Evolutionary conservation across 768 basidiomycete genomes (phyloP), one percentile per base, ranked within the genome.

Genomic region (Bullera alba): DNA sequence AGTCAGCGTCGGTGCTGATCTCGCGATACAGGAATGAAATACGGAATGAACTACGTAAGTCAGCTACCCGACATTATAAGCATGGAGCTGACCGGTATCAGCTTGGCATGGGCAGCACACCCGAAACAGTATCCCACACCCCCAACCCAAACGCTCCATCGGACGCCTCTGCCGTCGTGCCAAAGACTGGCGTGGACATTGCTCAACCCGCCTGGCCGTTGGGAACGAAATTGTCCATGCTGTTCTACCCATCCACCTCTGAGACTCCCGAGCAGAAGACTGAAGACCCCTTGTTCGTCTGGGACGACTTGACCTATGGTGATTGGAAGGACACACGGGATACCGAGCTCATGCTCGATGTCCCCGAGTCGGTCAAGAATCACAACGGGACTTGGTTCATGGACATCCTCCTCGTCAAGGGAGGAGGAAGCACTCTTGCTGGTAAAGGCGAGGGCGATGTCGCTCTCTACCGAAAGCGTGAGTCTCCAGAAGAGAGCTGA

Each of bases 251-350:
- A 2, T 63, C 65, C 6, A 56, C 58, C n/a, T 58, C 65, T 0
- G 51, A 41, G 4, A 16, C 38, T 21, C 47, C 50, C 7, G 32
- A 34, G 14, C 56, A 63, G 28, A 17, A 56, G 45, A 50, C 59
- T n/a, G 23, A 39, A 8, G 28, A 58, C 17, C 70, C 66, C 2
- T 38, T 69, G 14, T 44, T 70, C 21, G 44, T 39, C 3, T 72
- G 69, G 63, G 61, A 69, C 34, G 65, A 60, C 21, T 50, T 72
- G 23, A 69, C 67, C 1, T 72, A 67, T 49, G 71, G 71, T 2
- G 50, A 69, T 34, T 72, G 58, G 58, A 65, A 67, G 29, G 63
- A 67, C 21, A 54, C 58, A n/a, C 54, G 65, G 21, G 60, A 57
- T n/a, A 56, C 49, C 8, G 63, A 70, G 29, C 50, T 72, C 3